These are phyloP conservation scores for Dryadomyces quercus-mongolicae DNA, from an alignment of 2,329 filamentous ascomycete genomes.

Conservation along the genomic window DNA sequence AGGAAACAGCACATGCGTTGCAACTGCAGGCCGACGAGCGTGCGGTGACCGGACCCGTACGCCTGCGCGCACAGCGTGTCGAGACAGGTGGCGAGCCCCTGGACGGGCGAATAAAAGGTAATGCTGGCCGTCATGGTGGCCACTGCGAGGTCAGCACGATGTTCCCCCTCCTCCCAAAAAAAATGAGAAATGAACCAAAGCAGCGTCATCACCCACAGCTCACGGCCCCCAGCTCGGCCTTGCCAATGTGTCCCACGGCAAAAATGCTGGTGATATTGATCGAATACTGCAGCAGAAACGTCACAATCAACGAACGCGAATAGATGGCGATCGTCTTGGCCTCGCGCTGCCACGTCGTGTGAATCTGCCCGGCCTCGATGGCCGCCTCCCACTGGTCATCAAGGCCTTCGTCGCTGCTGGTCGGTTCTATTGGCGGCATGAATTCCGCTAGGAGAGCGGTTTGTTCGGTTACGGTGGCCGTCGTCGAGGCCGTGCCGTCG, in stretches of 20 bases:
- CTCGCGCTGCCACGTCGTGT: conserved; percentile 86
- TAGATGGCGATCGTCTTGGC: conserved; percentile 66
- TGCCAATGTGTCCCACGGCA: conserved; percentile 64
- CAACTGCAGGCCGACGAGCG: conserved; percentile 73
- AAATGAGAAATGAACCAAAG: no score
- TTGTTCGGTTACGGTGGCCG: conserved; percentile 15
- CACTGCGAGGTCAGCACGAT: conserved; percentile 22
- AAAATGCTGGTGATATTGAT: conserved; percentile 75
- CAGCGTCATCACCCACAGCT: conserved; percentile 28
- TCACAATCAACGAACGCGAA: conserved; percentile 57
- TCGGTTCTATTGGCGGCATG: neutral
- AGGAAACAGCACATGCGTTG: conserved; percentile 74
- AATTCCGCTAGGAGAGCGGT: conserved; percentile 26
- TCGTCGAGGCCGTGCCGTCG: conserved; percentile 34
- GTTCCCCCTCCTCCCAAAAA: no score
- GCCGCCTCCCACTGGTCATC: conserved; percentile 77
- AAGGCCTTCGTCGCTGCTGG: conserved; percentile 34
- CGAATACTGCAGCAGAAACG: conserved; percentile 72
- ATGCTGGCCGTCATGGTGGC: conserved; percentile 74
- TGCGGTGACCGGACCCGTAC: conserved; percentile 81
- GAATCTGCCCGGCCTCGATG: conserved; percentile 66
- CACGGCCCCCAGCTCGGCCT: conserved; percentile 54
- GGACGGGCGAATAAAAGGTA: conserved; percentile 63
- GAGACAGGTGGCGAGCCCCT: conserved; percentile 77
- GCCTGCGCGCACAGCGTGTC: conserved; percentile 92